Base-by-base conservation (phyloP, 2,329 filamentous ascomycete species). In the Annulohypoxylon truncatum region DNA sequence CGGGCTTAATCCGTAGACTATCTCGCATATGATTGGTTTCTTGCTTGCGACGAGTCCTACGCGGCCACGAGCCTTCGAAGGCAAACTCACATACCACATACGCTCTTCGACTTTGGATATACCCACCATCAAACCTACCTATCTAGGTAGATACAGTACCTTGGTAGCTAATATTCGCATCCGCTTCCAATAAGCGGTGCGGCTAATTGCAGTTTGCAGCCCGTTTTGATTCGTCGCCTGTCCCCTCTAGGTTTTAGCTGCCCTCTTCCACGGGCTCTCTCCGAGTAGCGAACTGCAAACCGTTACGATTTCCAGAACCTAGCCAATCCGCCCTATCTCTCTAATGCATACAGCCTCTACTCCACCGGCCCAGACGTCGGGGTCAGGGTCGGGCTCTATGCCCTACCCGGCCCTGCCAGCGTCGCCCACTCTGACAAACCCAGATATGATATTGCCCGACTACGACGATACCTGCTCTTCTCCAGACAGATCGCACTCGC, bases 401-500 rank as follows among this genome's bases (percentile, higher is more conserved):
- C 66, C 78, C 44, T 84, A 85, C 71, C 78, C 82, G 15, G 76
- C 83, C 46, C 79, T 84, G 62, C 89, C 91, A 69, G 89, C 88
- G 10, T 96, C 93, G 64, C 94, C 94, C 48, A 97, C 94, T 2
- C 83, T 97, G 74, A 96, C 93, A 60, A 96, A 97, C 78, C 93
- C 94, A 55, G 94, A 97, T 78, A 94, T 97, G 93, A 97, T 97
- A 74, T 82, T 97, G 55, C 94, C 94, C 66, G 89, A 91, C 76
- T 89, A 90, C 75, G 87, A 89, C 70, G 85, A 84, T 77, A 76
- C 86, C 78, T 77, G 82, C 77, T 79, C 85, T 75, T 82, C 84
- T 76, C 81, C 84, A 75, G 80, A 87, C 74, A 79, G 80, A 75
- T 81, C 85, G 62, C 83, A 84, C 65, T 82, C 85, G 73, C 80